These are phyloP conservation scores for Cystobasidium pallidum DNA, from an alignment of 1,284 basidiomycete genomes.

Conservation along the genomic window DNA sequence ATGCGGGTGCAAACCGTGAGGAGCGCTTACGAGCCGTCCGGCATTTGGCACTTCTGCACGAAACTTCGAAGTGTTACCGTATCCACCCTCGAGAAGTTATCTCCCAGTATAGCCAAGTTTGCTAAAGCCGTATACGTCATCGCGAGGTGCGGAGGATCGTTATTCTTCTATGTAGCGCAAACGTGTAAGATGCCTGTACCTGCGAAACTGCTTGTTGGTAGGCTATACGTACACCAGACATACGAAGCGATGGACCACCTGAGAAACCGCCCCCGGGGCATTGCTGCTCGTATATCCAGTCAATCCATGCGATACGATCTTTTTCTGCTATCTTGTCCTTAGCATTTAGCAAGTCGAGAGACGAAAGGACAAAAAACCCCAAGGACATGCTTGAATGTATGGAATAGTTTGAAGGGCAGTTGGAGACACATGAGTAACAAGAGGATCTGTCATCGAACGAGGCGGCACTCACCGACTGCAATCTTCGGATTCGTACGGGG, in stretches of 20 bases:
- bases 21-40: conserved; percentile 73
- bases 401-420: no score
- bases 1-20: no score
- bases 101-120: conserved; percentile 77
- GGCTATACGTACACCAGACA: not conserved
- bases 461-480: conserved; percentile 42
- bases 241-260: conserved; percentile 44
- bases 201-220: no score
- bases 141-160: conserved; percentile 77
- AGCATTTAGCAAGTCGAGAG: conserved; percentile 48
- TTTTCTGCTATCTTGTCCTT: conserved; percentile 45
- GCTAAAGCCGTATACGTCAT: conserved; percentile 88
- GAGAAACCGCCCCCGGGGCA: conserved; percentile 49
- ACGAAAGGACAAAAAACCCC: conserved; percentile 51
- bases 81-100: conserved; percentile 72
- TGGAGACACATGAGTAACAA: no score
- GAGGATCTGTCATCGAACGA: not conserved
- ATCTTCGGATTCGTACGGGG: conserved; percentile 50
- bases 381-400: conserved; percentile 49
- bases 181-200: no score
- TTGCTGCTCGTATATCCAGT: conserved; percentile 53
- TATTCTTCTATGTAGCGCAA: not conserved
- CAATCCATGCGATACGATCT: conserved; percentile 42
- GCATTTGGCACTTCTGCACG: conserved; percentile 69
- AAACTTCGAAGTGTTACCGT: conserved; percentile 67